Conservation (phyloP, 768 basidiomycete species). For the Tulasnella sp. region DNA sequence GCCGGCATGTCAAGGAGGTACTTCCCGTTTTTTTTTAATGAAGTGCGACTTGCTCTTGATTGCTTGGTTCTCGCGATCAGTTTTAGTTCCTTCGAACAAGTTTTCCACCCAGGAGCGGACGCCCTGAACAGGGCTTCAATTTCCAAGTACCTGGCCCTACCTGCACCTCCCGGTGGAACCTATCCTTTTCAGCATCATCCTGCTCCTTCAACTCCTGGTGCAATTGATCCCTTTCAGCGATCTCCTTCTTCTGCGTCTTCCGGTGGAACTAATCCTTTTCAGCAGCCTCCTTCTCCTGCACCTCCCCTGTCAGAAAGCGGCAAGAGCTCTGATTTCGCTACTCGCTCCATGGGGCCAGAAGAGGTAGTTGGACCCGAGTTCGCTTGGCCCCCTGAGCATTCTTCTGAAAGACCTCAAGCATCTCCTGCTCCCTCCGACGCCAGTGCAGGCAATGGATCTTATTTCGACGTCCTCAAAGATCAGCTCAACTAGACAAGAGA, state of each 20-base stretch:
- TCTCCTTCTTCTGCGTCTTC: no score
- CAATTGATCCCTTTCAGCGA: no score
- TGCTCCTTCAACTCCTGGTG: no score
- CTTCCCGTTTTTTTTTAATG: not conserved
- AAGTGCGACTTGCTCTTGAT: no score
- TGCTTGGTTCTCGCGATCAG: not conserved
- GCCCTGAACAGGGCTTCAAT: not conserved
- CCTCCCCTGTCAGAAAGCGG: not conserved
- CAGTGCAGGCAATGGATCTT: not conserved
- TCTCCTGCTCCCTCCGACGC: not conserved
- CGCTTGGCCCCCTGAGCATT: not conserved
- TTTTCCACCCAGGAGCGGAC: not conserved
- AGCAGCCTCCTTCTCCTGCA: not conserved
- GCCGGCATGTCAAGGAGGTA: not conserved
- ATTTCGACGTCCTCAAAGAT: not conserved
- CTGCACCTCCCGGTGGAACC: not conserved
- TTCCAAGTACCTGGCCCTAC: not conserved
- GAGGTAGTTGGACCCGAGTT: not conserved
- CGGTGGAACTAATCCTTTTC: not conserved
- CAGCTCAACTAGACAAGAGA: not conserved
- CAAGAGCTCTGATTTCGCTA: not conserved
- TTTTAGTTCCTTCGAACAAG: not conserved
- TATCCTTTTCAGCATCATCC: no score
- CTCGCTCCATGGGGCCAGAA: not conserved
- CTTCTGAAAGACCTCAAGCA: not conserved